Evolutionary conservation across 495 filamentous ascomycete species (phyloP).

Genomic region (Penicillium atrosanguineum): DNA sequence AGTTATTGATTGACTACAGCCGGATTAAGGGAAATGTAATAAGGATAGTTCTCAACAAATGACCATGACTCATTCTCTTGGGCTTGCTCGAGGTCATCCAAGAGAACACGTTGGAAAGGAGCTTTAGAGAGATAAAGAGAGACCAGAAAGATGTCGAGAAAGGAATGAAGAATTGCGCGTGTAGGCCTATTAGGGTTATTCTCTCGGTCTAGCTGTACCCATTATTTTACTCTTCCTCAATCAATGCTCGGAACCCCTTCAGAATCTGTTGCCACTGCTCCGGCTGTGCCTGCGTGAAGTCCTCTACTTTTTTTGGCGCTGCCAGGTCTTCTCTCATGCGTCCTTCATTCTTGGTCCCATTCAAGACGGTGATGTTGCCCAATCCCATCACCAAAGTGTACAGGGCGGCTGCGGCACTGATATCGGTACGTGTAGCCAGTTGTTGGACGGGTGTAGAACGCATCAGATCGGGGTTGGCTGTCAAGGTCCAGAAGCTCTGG

Average conservation of each 20-base stretch:
- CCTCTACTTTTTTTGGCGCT: conserved; percentile 47
- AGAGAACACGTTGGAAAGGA: no score
- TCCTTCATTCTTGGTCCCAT: conserved; percentile 63
- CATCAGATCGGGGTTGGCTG: conserved; percentile 62
- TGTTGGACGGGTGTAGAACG: conserved; percentile 47
- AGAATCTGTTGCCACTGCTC: conserved; percentile 46
- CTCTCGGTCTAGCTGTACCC: background rate
- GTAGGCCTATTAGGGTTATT: no score
- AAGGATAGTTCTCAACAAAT: no score
- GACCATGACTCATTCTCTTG: no score
- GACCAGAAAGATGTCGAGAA: no score
- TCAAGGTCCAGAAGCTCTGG: conserved; percentile 80
- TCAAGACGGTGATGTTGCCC: conserved; percentile 57
- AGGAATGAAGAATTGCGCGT: no score
- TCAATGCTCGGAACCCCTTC: conserved; percentile 43
- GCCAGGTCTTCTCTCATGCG: conserved; percentile 68
- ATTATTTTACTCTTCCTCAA: conserved; percentile 35
- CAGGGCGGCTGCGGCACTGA: conserved; percentile 55
- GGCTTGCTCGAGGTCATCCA: no score
- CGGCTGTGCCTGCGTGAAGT: conserved; percentile 42
- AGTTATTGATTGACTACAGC: no score
- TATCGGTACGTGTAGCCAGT: conserved; percentile 45
- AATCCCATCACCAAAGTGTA: conserved; percentile 67
- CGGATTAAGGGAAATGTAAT: no score
- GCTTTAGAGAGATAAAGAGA: no score